Conservation (phyloP, 306 rosid genomes). For the Aeschynomene evenia region DNA sequence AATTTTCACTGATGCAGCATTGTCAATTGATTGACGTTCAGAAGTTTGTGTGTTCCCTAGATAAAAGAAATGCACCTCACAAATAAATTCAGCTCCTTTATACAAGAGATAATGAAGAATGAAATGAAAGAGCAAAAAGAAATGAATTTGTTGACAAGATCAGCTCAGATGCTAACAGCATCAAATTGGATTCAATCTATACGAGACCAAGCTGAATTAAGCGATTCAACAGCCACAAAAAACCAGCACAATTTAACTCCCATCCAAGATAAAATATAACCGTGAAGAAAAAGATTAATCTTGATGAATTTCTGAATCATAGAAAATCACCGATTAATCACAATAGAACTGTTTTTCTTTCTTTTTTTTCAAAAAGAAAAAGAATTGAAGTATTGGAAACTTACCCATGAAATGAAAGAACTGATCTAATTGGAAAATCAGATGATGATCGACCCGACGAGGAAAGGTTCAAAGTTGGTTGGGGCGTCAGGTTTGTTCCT, state of each 20-base stretch:
- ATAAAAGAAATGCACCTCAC: neutral
- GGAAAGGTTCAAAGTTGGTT: constrained; percentile 10
- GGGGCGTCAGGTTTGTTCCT: constrained; percentile 7
- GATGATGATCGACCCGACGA: constrained; percentile 13
- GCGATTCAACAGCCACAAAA: constrained; percentile 20
- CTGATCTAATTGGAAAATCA: constrained; percentile 48
- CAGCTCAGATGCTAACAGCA: constrained; percentile 30
- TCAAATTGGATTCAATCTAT: constrained; percentile 20
- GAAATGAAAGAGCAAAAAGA: neutral
- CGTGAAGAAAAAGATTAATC: constrained; percentile 17
- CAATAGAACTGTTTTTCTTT: neutral
- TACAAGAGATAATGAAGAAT: constrained; percentile 16
- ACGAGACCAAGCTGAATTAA: constrained; percentile 17
- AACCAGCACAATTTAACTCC: constrained; percentile 8
- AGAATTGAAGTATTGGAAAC: constrained; percentile 22
- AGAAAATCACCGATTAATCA: constrained; percentile 35
- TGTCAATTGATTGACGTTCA: constrained; percentile 16
- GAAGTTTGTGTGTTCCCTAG: neutral
- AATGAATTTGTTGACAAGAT: constrained; percentile 15
- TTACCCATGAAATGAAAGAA: constrained; percentile 38
- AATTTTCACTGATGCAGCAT: constrained; percentile 39
- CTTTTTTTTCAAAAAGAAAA: neutral
- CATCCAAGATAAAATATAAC: neutral
- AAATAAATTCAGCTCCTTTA: constrained; percentile 40
- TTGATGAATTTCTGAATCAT: constrained; percentile 25